Evolutionary conservation across 169 alveolate genomes (phyloP).

Genomic region (Eimeria mitis): DNA sequence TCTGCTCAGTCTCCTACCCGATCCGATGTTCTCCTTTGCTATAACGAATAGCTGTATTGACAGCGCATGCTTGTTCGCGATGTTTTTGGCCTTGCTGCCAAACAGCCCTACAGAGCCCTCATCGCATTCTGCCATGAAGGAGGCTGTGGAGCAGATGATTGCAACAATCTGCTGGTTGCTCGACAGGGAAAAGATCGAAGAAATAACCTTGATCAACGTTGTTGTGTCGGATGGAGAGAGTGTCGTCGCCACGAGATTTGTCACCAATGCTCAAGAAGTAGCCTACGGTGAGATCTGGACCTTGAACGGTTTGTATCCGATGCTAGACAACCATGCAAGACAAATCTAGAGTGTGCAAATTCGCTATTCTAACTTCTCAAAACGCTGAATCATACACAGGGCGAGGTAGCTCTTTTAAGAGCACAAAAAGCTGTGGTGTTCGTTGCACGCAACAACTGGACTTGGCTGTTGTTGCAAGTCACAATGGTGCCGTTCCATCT

Average conservation of each 20-base stretch:
- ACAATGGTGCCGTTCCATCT: not conserved
- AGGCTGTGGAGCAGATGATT: slow-evolving; percentile 75
- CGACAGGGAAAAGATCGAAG: slow-evolving; percentile 54
- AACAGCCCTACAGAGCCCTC: slow-evolving; percentile 62
- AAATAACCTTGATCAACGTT: slow-evolving; percentile 55
- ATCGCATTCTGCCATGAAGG: slow-evolving; percentile 61
- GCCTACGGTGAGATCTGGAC: slow-evolving; percentile 29
- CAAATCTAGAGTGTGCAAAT: not conserved
- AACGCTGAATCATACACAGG: not conserved
- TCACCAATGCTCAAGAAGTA: slow-evolving; percentile 64
- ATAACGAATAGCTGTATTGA: slow-evolving; percentile 79
- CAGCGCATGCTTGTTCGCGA: slow-evolving; percentile 78
- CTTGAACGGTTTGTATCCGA: not conserved
- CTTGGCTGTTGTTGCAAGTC: not conserved
- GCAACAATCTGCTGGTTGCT: slow-evolving; percentile 64
- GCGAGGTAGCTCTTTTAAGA: not conserved
- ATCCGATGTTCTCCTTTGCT: slow-evolving; percentile 65
- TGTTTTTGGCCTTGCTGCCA: slow-evolving; percentile 74
- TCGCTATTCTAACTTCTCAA: not conserved
- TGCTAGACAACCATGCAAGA: not conserved
- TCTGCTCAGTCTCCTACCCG: slow-evolving; percentile 66
- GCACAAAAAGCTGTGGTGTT: not conserved
- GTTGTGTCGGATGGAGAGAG: slow-evolving; percentile 80
- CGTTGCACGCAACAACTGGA: not conserved
- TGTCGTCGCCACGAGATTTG: slow-evolving; percentile 78